Conservation (phyloP, 1,284 basidiomycete genomes). For the Heterobasidion occidentale region DNA sequence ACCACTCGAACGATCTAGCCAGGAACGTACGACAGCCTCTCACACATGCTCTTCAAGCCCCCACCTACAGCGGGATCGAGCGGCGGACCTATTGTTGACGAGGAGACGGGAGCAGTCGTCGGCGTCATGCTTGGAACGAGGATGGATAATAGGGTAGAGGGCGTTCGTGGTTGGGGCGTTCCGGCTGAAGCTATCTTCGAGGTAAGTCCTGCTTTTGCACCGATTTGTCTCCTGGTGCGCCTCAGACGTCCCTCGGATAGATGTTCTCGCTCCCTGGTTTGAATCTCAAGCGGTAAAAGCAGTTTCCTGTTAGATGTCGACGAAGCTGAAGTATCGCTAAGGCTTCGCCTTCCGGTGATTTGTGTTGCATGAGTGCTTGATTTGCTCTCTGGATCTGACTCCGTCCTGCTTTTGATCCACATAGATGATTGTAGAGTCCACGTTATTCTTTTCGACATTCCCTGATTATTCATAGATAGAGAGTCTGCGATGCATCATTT, state of each 20-base stretch:
- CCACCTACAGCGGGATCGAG: conserved; percentile 62
- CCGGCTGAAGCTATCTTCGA: conserved; percentile 65
- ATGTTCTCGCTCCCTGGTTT: conserved; percentile 14
- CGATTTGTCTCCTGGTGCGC: too few species aligned
- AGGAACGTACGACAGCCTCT: conserved; percentile 63
- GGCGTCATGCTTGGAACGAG: conserved; percentile 61
- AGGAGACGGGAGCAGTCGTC: conserved; percentile 57
- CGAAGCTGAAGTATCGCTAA: not conserved
- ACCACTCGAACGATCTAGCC: conserved; percentile 29
- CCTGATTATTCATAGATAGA: not conserved
- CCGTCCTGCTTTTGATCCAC: too few species aligned
- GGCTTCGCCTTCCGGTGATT: too few species aligned
- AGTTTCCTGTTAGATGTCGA: not conserved
- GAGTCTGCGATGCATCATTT: not conserved
- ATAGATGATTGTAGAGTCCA: too few species aligned
- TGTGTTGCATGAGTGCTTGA: too few species aligned
- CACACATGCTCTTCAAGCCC: conserved; percentile 48
- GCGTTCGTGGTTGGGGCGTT: conserved; percentile 59
- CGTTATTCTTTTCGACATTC: too few species aligned
- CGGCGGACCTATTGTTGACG: conserved; percentile 65
- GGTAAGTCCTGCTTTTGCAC: conserved; percentile 23
- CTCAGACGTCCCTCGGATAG: not conserved
- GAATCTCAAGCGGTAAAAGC: conserved; percentile 14
- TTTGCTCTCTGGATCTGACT: too few species aligned
- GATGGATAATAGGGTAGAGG: conserved; percentile 50